Evolutionary conservation across 148 eudicot genomes (phyloP).

Genomic region (Vaccinium macrocarpon): DNA sequence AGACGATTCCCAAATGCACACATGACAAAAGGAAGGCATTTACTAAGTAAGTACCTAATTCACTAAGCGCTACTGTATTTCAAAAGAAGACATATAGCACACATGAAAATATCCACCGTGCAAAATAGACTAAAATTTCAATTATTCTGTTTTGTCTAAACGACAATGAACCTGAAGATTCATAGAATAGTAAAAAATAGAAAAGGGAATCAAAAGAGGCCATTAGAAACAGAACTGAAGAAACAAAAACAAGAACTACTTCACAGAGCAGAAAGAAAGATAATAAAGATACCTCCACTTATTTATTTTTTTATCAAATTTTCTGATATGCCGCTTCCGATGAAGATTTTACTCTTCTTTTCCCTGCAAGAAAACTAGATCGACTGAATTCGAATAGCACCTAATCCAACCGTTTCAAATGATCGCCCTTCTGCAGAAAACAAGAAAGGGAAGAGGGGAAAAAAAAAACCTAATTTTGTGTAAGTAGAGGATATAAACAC

Average conservation of each 20-base stretch:
- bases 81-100: no score
- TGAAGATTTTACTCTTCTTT: not conserved
- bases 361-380: not conserved
- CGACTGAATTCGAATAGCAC: not conserved
- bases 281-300: not conserved
- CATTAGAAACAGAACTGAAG: not conserved
- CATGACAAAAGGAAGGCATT: not conserved
- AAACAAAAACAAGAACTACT: not conserved
- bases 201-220: not conserved
- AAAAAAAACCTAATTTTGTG: not conserved
- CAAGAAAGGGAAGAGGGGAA: not conserved
- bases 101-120: no score
- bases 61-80: no score
- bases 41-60: not conserved
- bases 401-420: not conserved
- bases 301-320: not conserved
- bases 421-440: not conserved
- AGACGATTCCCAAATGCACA: not conserved
- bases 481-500: not conserved
- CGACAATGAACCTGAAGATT: not conserved
- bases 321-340: not conserved
- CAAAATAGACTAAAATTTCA: not conserved
- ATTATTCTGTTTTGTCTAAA: not conserved
- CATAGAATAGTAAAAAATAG: not conserved
- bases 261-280: not conserved